Conservation (phyloP, 1,139 yeast species). For the Arxiozyma slooffiae region DNA sequence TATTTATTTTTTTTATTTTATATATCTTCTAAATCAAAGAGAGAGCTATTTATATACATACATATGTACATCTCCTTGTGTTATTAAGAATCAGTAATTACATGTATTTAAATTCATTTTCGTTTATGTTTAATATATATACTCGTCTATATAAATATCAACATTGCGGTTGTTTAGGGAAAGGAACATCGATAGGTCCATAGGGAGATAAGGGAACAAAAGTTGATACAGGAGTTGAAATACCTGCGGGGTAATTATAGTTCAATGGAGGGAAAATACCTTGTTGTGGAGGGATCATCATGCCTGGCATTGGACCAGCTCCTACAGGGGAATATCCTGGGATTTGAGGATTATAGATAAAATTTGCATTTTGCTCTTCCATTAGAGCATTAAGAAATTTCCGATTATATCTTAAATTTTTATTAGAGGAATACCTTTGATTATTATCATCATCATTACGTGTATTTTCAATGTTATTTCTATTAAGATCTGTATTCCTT, state of each 20-base stretch:
- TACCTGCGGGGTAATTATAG: not conserved
- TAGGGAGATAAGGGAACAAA: constrained; percentile 3
- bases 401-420: constrained; percentile 7
- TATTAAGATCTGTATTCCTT: not conserved
- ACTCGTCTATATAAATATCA: not conserved
- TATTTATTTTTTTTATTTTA: no score
- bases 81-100: no score
- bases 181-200: constrained; percentile 1
- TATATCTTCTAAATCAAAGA: not conserved
- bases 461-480: not conserved
- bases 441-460: not conserved
- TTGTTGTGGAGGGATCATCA: constrained; percentile 1
- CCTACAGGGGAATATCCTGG: not conserved
- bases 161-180: not conserved
- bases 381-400: constrained; percentile 11
- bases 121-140: not conserved
- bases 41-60: not conserved
- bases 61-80: not conserved
- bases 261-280: not conserved
- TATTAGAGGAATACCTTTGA: not conserved
- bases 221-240: not conserved
- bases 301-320: not conserved
- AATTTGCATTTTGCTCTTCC: constrained; percentile 8
- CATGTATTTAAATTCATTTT: no score
- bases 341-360: not conserved